phyloP scores from a whole-genome alignment of 2,329 filamentous ascomycete species.

The Biscogniauxia marginata region DNA sequence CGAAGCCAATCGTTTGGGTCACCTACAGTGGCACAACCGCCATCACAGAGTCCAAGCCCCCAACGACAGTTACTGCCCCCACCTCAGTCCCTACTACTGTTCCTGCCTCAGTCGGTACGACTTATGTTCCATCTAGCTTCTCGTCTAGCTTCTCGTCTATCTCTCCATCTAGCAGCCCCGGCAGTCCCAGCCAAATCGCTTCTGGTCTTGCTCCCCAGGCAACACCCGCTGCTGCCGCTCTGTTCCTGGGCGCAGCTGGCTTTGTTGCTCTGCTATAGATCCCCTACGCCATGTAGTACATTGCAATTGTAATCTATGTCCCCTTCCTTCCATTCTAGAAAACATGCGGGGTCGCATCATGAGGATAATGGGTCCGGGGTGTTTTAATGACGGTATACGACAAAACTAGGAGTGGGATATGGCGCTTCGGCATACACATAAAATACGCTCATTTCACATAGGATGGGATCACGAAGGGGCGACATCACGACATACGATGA shows the following conservation, averaged over 20 bases:
- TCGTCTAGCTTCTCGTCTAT: no score
- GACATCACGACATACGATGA: neutral
- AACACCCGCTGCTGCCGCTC: conserved; percentile 19
- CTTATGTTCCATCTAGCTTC: neutral
- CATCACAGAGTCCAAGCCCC: conserved; percentile 29
- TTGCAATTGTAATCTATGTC: neutral
- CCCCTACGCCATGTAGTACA: conserved; percentile 3
- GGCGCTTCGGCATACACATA: neutral
- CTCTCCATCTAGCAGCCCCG: no score
- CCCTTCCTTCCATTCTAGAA: no score
- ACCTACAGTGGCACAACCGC: conserved; percentile 33
- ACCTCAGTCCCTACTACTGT: conserved; percentile 14
- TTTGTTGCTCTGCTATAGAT: conserved; percentile 26
- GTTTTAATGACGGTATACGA: neutral
- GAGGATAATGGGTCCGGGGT: neutral
- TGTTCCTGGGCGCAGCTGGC: conserved; percentile 29
- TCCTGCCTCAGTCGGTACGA: conserved; percentile 5
- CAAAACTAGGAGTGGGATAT: neutral
- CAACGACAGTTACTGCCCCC: conserved; percentile 21
- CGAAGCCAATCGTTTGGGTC: conserved; percentile 33
- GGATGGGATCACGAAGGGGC: neutral
- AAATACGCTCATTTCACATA: neutral
- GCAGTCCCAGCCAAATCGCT: conserved; percentile 3
- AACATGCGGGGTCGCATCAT: neutral
- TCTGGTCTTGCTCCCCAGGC: conserved; percentile 17